A percentile compares a stretch with the other conserved stretches of the same genome.
These are phyloP conservation scores for Blastobotrys proliferans DNA, from an alignment of 1,139 yeast genomes.

Conservation along the genomic window DNA sequence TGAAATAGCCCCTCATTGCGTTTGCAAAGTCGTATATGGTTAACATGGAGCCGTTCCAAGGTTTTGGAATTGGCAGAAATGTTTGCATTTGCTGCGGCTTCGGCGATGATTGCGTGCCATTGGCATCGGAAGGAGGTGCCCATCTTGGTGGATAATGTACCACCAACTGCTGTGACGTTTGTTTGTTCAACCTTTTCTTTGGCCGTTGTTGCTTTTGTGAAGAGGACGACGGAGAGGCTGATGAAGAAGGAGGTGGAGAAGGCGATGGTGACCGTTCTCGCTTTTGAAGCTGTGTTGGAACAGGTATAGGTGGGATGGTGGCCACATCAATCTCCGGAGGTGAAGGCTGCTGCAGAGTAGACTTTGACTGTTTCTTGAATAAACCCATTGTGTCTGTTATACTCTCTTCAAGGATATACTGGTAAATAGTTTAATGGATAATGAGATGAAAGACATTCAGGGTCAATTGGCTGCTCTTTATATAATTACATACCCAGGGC, in stretches of 20 bases:
- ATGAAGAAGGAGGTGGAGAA: not conserved
- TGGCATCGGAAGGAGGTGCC: not conserved
- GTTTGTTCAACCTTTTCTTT: no score
- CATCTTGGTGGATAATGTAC: not conserved
- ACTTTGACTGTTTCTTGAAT: not conserved
- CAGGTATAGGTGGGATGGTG: constrained; percentile 2
- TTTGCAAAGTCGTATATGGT: constrained; percentile 5
- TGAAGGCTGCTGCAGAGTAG: constrained; percentile 1
- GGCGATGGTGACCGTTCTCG: not conserved
- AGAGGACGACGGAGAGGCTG: not conserved
- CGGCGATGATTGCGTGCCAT: not conserved
- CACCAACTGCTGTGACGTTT: no score
- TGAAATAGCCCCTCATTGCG: constrained; percentile 6
- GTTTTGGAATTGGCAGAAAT: constrained; percentile 3
- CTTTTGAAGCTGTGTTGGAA: constrained; percentile 2
- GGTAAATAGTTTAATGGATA: no score
- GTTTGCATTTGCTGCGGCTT: not conserved
- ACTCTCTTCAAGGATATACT: no score
- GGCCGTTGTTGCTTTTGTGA: not conserved
- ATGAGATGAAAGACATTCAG: no score
- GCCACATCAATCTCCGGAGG: constrained; percentile 2
- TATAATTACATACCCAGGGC: no score
- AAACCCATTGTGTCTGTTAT: constrained; percentile 1
- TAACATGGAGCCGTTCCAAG: constrained; percentile 12
- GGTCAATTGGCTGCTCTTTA: no score